Evolutionary conservation across 2,329 filamentous ascomycete species (phyloP).

Genomic region (Aureobasidium sp.): DNA sequence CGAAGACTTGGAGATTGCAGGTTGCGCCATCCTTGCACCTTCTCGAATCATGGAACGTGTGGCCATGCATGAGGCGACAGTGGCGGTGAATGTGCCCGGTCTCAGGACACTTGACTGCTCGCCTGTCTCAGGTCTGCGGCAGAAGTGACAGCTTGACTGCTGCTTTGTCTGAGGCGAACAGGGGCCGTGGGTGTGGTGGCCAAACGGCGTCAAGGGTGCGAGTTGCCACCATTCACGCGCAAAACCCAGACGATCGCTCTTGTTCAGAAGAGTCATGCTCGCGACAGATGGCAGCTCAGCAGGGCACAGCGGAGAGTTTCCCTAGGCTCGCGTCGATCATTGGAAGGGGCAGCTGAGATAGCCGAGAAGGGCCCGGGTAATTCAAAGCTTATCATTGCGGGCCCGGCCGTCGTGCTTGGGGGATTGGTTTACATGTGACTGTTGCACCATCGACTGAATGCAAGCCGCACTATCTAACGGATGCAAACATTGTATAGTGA

Average conservation of each 20-base stretch:
- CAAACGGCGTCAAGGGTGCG: not conserved
- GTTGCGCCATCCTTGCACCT: not conserved
- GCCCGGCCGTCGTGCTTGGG: not conserved
- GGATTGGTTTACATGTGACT: not conserved
- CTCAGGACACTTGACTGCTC: not conserved
- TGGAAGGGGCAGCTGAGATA: not conserved
- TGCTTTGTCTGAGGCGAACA: not conserved
- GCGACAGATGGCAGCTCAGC: not conserved
- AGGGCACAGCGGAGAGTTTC: not conserved
- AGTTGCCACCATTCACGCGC: not conserved
- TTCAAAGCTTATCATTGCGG: constrained; percentile 9
- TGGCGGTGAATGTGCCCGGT: not conserved
- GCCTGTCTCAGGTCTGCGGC: not conserved
- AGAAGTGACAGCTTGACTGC: not conserved
- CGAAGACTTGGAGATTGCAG: not conserved
- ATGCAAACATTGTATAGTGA: not conserved
- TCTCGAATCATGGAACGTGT: constrained; percentile 11
- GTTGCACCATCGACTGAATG: not conserved
- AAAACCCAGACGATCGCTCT: not conserved
- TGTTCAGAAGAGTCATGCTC: not conserved
- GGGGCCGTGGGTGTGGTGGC: not conserved
- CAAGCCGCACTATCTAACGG: not conserved
- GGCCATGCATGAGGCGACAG: not conserved
- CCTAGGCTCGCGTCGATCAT: not conserved
- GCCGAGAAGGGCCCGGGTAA: constrained; percentile 7